Conservation (phyloP, 495 filamentous ascomycete genomes). For the Aspergillus wentii region DNA sequence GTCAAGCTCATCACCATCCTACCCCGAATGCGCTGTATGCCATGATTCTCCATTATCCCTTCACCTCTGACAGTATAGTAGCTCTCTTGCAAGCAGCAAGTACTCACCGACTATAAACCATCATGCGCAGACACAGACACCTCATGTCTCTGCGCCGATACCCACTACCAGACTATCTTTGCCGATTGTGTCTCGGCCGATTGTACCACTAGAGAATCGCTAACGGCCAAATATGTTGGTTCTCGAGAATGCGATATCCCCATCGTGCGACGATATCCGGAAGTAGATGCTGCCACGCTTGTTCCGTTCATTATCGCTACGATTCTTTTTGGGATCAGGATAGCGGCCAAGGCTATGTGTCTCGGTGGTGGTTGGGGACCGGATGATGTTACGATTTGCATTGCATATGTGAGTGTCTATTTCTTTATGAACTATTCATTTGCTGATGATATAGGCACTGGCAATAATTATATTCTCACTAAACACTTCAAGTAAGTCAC, state of each 20-base stretch:
- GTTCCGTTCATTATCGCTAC: constrained; percentile 19
- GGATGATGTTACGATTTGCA: constrained; percentile 24
- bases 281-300: constrained; percentile 10
- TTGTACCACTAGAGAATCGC: constrained; percentile 14
- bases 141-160: constrained; percentile 6
- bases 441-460: too few species aligned
- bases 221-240: constrained; percentile 12
- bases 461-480: neutral
- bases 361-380: constrained; percentile 27
- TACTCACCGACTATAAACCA: neutral
- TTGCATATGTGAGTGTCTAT: constrained; percentile 23
- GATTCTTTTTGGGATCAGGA: constrained; percentile 20
- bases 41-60: neutral
- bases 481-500: neutral
- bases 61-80: constrained; percentile 1
- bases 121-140: constrained; percentile 1
- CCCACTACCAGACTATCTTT: constrained; percentile 5
- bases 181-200: constrained; percentile 8
- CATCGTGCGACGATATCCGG: constrained; percentile 6
- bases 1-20: neutral
- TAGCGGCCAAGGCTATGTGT: constrained; percentile 18
- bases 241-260: constrained; percentile 15
- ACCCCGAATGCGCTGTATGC: neutral
- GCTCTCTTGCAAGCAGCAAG: constrained; percentile 2
- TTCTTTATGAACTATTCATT: too few species aligned